Evolutionary conservation across 2,329 filamentous ascomycete species (phyloP).

Genomic region (Aspergillus neoniger): DNA sequence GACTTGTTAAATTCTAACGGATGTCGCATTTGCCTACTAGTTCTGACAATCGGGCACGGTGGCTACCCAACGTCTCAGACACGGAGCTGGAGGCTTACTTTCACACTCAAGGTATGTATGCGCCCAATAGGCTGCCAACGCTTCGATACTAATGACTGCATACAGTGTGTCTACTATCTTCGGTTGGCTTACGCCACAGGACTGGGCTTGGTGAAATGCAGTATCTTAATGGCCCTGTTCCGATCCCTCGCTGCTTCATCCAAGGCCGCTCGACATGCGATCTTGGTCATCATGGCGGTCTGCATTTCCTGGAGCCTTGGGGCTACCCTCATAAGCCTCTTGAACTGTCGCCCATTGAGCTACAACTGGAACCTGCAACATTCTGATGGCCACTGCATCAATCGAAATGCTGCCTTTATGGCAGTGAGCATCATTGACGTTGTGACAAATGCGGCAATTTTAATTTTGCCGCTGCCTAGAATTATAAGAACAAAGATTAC

Average conservation of each 20-base stretch:
- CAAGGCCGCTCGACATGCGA: background rate
- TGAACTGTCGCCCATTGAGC: slow-evolving; percentile 5
- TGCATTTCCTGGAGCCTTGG: slow-evolving; percentile 7
- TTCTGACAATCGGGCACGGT: slow-evolving; percentile 7
- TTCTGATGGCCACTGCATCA: background rate
- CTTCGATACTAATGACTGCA: background rate
- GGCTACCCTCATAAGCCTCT: background rate
- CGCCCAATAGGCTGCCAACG: background rate
- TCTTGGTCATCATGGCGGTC: background rate
- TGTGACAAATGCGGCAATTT: background rate
- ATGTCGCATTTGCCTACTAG: background rate
- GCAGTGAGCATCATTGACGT: slow-evolving; percentile 5
- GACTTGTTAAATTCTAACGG: background rate
- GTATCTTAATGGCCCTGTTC: background rate
- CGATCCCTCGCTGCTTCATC: background rate
- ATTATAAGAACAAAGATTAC: background rate
- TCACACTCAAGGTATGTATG: slow-evolving; percentile 4
- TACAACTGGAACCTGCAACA: slow-evolving; percentile 10
- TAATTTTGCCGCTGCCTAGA: background rate
- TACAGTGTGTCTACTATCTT: slow-evolving; percentile 6
- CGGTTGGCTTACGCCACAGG: slow-evolving; percentile 5
- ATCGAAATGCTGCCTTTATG: background rate
- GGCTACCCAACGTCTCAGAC: slow-evolving; percentile 5
- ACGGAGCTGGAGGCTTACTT: slow-evolving; percentile 1
- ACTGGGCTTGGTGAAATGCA: slow-evolving; percentile 7